Conservation (phyloP, 805 yeast genomes). For the Candida endomychidarum region DNA sequence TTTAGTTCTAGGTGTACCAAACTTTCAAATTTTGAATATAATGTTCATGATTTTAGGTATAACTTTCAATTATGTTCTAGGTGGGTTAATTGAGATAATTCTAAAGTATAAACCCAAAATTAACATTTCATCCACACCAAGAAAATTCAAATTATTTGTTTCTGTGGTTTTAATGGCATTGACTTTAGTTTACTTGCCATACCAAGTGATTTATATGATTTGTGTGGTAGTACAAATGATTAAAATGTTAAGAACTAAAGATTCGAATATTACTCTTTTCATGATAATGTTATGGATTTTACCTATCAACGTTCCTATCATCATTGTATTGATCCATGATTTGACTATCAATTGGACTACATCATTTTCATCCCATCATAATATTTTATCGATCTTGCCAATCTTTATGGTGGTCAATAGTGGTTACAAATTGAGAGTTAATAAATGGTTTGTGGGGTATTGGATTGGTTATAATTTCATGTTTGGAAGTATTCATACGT, state of each 20-base stretch:
- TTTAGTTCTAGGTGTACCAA: slow-evolving; percentile 7
- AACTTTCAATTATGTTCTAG: slow-evolving; percentile 4
- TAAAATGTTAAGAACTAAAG: slow-evolving; percentile 27
- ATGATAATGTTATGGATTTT: slow-evolving; percentile 73
- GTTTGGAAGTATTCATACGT: slow-evolving; percentile 81
- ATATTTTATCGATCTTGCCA: slow-evolving; percentile 74
- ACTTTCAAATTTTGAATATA: slow-evolving; percentile 9
- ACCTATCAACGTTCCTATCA: slow-evolving; percentile 75
- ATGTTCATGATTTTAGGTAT: slow-evolving; percentile 7
- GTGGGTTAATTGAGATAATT: neutral
- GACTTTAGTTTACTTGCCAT: slow-evolving; percentile 60
- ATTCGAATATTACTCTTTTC: slow-evolving; percentile 61
- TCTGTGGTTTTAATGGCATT: slow-evolving; percentile 9
- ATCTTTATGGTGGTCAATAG: slow-evolving; percentile 39
- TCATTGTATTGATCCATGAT: slow-evolving; percentile 81
- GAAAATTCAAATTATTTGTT: slow-evolving; percentile 6
- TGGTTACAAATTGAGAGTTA: slow-evolving; percentile 2
- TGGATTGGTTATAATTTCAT: slow-evolving; percentile 56
- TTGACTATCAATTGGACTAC: slow-evolving; percentile 76
- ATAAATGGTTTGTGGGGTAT: slow-evolving; percentile 21
- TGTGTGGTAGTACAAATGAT: slow-evolving; percentile 52
- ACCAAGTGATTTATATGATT: slow-evolving; percentile 71
- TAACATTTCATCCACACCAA: neutral
- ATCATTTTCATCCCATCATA: slow-evolving; percentile 86
- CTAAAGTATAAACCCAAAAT: neutral